These are phyloP conservation scores for Hypoxylon sp. DNA, from an alignment of 2,329 filamentous ascomycete species.

Conservation along the genomic window DNA sequence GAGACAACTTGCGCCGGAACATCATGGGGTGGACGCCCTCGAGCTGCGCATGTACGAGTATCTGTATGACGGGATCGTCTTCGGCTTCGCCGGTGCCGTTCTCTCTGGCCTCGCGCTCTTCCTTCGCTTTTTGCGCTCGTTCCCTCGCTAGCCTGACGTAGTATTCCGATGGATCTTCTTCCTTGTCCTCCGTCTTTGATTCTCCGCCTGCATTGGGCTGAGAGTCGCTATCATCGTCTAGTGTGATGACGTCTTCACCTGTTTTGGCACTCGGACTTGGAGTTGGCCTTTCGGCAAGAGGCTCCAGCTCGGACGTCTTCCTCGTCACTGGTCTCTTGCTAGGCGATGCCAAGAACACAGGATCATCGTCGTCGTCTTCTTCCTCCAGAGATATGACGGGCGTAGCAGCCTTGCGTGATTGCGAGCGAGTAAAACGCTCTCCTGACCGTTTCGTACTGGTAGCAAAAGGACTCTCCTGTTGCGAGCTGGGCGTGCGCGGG, in stretches of 20 bases:
- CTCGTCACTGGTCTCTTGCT: neutral
- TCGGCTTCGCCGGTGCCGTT: slow-evolving; percentile 22
- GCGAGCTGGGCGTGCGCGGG: slow-evolving; percentile 24
- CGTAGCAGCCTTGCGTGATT: slow-evolving; percentile 14
- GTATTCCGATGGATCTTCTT: slow-evolving; percentile 54
- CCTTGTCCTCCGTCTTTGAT: slow-evolving; percentile 22
- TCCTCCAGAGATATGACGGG: slow-evolving; percentile 37
- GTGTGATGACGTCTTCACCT: slow-evolving; percentile 12
- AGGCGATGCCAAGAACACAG: neutral
- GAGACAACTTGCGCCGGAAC: slow-evolving; percentile 71
- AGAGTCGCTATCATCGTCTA: slow-evolving; percentile 32
- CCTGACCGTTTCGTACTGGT: slow-evolving; percentile 5
- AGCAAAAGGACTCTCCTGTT: slow-evolving; percentile 15
- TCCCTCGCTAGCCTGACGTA: slow-evolving; percentile 56
- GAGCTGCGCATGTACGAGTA: slow-evolving; percentile 75
- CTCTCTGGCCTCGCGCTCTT: slow-evolving; percentile 36
- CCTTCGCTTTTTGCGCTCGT: slow-evolving; percentile 41
- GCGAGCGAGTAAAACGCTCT: slow-evolving; percentile 10
- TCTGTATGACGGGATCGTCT: slow-evolving; percentile 61
- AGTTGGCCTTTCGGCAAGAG: slow-evolving; percentile 18
- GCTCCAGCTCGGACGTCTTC: neutral
- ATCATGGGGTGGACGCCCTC: slow-evolving; percentile 66
- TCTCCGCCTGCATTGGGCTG: slow-evolving; percentile 39
- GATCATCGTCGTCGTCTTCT: slow-evolving; percentile 23
- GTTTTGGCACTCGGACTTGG: slow-evolving; percentile 3